Conservation (phyloP, 805 yeast genomes). For the Starmerella vitae region DNA sequence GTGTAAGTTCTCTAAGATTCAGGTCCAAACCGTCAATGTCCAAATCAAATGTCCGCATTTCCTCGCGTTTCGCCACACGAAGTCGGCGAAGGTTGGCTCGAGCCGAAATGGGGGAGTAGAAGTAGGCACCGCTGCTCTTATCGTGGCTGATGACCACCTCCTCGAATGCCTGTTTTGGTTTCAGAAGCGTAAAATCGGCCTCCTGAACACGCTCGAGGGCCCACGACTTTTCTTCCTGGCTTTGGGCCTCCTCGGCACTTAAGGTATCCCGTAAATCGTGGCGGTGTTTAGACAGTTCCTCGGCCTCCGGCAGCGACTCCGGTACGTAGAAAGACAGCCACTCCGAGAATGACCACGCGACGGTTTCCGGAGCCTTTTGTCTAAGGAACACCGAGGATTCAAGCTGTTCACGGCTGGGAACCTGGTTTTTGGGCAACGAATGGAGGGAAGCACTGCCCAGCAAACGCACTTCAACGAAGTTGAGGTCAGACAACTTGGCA, state of each 20-base stretch:
- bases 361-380: not conserved
- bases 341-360: slow-evolving; percentile 33
- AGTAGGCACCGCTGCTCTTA: slow-evolving; percentile 42
- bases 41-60: slow-evolving; percentile 35
- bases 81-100: slow-evolving; percentile 73
- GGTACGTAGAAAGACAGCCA: slow-evolving; percentile 63
- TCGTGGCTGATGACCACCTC: slow-evolving; percentile 59
- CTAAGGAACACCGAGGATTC: slow-evolving; percentile 52
- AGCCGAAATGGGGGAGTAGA: slow-evolving; percentile 65
- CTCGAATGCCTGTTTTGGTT: slow-evolving; percentile 33
- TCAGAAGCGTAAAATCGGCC: slow-evolving; percentile 43
- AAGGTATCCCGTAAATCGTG: slow-evolving; percentile 33
- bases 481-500: slow-evolving; percentile 76
- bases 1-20: slow-evolving; percentile 57
- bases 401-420: slow-evolving; percentile 21
- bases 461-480: slow-evolving; percentile 30
- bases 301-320: slow-evolving; percentile 32
- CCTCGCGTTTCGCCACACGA: slow-evolving; percentile 50
- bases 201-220: slow-evolving; percentile 58
- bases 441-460: slow-evolving; percentile 36
- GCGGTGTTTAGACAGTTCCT: slow-evolving; percentile 31
- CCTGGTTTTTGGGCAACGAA: slow-evolving; percentile 12
- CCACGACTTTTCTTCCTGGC: slow-evolving; percentile 28
- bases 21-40: slow-evolving; percentile 51
- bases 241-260: slow-evolving; percentile 19